These are phyloP conservation scores for Kwoniella bestiolae DNA, from an alignment of 768 basidiomycete genomes.

Conservation along the genomic window DNA sequence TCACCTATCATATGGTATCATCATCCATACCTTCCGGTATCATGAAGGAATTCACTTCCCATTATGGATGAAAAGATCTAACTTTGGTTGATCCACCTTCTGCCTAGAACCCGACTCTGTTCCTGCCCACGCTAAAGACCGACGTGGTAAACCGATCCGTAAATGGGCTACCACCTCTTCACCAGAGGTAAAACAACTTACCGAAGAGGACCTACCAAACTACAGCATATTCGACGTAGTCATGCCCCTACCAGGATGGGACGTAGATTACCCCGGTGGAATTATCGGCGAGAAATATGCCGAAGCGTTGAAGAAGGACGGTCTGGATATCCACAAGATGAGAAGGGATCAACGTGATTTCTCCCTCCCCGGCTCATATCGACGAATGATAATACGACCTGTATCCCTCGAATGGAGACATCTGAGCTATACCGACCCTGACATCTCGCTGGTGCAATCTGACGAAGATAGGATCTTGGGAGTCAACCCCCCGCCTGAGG, in stretches of 20 bases:
- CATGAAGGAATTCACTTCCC: too few species aligned
- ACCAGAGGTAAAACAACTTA: constrained; percentile 73
- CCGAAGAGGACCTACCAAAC: constrained; percentile 71
- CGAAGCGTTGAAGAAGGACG: constrained; percentile 80
- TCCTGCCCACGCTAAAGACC: constrained; percentile 19
- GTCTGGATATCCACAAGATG: constrained; percentile 82
- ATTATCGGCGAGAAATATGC: constrained; percentile 81
- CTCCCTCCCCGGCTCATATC: constrained; percentile 88
- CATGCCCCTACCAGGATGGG: constrained; percentile 95
- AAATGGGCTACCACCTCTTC: constrained; percentile 51
- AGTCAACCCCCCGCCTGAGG: constrained; percentile 65
- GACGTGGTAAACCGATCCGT: constrained; percentile 28
- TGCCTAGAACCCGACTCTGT: constrained; percentile 16
- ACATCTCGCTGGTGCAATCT: constrained; percentile 86
- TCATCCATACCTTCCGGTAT: too few species aligned
- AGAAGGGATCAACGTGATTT: constrained; percentile 93
- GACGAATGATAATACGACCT: constrained; percentile 85
- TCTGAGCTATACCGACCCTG: constrained; percentile 88
- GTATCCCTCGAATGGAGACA: constrained; percentile 78
- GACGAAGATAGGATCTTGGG: constrained; percentile 91
- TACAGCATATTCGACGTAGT: constrained; percentile 93
- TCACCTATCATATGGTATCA: too few species aligned
- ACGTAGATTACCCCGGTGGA: constrained; percentile 90
- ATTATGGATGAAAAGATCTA: too few species aligned
- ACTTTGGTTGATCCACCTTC: background rate